A percentile compares a stretch with the other conserved stretches of the same genome.
Evolutionary conservation across 805 yeast species (phyloP).

Genomic region (Alloascoidea hylecoeti): DNA sequence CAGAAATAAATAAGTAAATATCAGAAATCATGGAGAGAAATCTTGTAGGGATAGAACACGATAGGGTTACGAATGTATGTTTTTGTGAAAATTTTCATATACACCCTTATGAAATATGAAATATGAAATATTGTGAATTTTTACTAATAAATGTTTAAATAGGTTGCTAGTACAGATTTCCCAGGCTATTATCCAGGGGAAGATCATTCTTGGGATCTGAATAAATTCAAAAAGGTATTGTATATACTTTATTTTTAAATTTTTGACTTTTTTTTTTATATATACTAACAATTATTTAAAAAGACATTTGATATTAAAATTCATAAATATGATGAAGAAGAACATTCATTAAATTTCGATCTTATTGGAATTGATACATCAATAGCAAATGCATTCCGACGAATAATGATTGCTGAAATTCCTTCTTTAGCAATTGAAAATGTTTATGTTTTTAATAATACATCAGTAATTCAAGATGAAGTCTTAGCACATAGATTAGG

Average conservation of each 20-base stretch:
- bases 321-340: conserved; percentile 47
- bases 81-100: conserved; percentile 1
- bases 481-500: conserved; percentile 94
- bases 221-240: conserved; percentile 46
- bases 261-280: not conserved
- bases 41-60: conserved; percentile 77
- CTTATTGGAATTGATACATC: conserved; percentile 80
- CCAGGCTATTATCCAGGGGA: conserved; percentile 67
- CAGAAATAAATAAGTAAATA: too few species aligned
- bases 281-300: not conserved
- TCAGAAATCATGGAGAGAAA: conserved; percentile 18
- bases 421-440: conserved; percentile 94
- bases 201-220: conserved; percentile 72
- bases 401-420: conserved; percentile 94
- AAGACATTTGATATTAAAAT: conserved; percentile 47
- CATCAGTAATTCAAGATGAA: conserved; percentile 95
- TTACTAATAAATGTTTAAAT: conserved; percentile 1
- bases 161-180: conserved; percentile 70
- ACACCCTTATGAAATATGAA: not conserved
- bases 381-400: conserved; percentile 88
- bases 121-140: not conserved
- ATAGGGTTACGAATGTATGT: conserved; percentile 68
- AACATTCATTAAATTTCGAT: conserved; percentile 64
- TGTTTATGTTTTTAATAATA: conserved; percentile 82
- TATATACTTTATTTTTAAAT: too few species aligned